phyloP scores from a whole-genome alignment of 177 flowering plant genomes.

The Vitis hybrid region DNA sequence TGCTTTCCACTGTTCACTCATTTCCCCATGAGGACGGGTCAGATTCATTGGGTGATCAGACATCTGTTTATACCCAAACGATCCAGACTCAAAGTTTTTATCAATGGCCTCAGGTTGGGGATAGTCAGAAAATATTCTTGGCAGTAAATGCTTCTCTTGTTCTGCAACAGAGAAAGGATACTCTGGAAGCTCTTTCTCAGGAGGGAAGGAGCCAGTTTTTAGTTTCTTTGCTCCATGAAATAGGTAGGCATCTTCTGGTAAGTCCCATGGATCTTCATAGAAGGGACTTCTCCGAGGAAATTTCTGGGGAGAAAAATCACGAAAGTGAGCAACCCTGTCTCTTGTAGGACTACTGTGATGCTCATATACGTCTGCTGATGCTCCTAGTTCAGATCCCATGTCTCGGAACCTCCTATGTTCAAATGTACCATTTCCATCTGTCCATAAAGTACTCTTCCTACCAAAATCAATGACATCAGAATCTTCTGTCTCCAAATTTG shows the following conservation, averaged over 20 bases:
- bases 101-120: conserved; percentile 39
- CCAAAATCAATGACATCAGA: conserved; percentile 33
- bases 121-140: conserved; percentile 36
- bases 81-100: conserved; percentile 36
- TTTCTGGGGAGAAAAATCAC: conserved; percentile 46
- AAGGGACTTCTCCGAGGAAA: conserved; percentile 33
- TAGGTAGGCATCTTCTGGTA: conserved; percentile 53
- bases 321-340: conserved; percentile 36
- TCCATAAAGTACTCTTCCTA: conserved; percentile 35
- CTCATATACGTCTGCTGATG: conserved; percentile 41
- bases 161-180: conserved; percentile 56
- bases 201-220: conserved; percentile 45
- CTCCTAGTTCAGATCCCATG: conserved; percentile 34
- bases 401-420: conserved; percentile 46
- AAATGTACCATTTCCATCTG: conserved; percentile 34
- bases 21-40: conserved; percentile 32
- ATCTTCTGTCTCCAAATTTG: conserved; percentile 52
- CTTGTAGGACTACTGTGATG: conserved; percentile 40
- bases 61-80: conserved; percentile 30
- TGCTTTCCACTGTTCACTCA: conserved; percentile 41
- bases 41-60: conserved; percentile 32
- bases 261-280: conserved; percentile 67
- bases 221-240: conserved; percentile 62
- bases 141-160: conserved; percentile 36
- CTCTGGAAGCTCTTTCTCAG: conserved; percentile 74